Conservation (phyloP, 768 basidiomycete species). For the Multifurca ochricompacta region DNA sequence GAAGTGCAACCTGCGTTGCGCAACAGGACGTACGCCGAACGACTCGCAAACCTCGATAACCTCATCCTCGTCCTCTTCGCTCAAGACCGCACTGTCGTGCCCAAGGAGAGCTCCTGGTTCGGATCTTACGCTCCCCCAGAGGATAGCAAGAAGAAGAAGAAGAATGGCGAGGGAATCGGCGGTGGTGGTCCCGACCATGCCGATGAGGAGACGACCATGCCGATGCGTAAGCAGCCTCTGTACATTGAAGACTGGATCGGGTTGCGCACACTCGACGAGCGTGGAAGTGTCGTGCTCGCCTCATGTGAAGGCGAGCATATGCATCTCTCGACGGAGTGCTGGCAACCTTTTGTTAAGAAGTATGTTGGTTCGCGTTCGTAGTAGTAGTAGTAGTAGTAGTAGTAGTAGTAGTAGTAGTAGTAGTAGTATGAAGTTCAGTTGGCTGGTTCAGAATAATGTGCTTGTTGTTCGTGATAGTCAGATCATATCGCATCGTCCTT, state of each 20-base stretch:
- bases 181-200: too few relatives aligned
- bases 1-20: constrained; percentile 47
- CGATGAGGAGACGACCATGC: constrained; percentile 44
- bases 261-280: constrained; percentile 59
- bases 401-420: too few relatives aligned
- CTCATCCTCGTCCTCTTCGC: constrained; percentile 71
- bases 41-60: constrained; percentile 53
- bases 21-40: constrained; percentile 52
- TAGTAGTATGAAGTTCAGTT: too few relatives aligned
- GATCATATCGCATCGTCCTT: too few relatives aligned
- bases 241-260: constrained; percentile 82
- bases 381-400: too few relatives aligned
- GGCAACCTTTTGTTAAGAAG: constrained; percentile 27
- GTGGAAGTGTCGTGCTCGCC: constrained; percentile 48
- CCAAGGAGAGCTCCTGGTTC: constrained; percentile 84
- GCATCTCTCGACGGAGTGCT: constrained; percentile 41
- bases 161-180: background rate
- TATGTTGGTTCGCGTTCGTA: constrained; percentile 23
- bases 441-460: too few relatives aligned
- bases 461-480: too few relatives aligned
- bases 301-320: constrained; percentile 73
- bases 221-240: constrained; percentile 65
- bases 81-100: constrained; percentile 68
- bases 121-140: constrained; percentile 51
- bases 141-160: constrained; percentile 17